Evolutionary conservation across 1,284 basidiomycete genomes (phyloP).

Genomic region (Fistulinella staudtii): DNA sequence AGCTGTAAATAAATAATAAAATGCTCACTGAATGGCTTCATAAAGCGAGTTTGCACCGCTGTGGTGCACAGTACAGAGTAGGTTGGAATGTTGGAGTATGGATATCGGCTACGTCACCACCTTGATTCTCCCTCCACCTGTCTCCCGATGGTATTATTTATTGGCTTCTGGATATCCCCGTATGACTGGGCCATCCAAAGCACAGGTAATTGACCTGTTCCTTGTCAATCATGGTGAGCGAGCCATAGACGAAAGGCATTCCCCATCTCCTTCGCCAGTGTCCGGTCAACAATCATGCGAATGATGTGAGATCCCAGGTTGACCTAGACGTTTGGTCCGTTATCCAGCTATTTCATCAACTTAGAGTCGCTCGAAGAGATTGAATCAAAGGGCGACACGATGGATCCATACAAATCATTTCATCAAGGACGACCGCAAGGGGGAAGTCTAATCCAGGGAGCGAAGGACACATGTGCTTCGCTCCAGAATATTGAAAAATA

Average conservation of each 20-base stretch:
- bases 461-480: background rate
- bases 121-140: constrained; percentile 1
- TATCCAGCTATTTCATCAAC: background rate
- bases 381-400: background rate
- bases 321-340: background rate
- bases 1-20: too few relatives aligned
- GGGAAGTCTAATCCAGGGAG: background rate
- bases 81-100: background rate
- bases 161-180: background rate
- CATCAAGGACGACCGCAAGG: background rate
- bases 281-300: background rate
- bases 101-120: background rate
- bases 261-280: background rate
- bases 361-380: background rate
- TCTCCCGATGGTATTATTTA: background rate
- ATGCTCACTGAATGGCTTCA: background rate
- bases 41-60: background rate
- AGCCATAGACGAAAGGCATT: background rate
- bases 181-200: background rate
- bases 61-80: background rate
- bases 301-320: background rate
- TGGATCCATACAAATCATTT: background rate
- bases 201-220: background rate
- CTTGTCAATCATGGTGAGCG: background rate
- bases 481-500: background rate